These are phyloP conservation scores for Erysiphe pulchra DNA, from an alignment of 2,329 filamentous ascomycete species.

Conservation along the genomic window DNA sequence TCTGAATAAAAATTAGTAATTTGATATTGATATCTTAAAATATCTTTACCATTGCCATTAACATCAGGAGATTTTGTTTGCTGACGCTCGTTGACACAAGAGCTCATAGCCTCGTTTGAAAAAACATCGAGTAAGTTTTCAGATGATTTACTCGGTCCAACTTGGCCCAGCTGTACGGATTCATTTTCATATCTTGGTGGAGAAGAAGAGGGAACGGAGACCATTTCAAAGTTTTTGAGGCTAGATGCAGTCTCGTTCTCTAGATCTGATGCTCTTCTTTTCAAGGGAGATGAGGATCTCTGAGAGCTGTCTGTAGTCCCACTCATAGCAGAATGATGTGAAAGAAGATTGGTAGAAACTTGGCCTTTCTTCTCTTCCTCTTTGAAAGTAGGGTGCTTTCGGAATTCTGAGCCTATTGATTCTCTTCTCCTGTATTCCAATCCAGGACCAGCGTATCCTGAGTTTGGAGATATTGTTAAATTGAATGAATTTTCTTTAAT, in stretches of 20 bases:
- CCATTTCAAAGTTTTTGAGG: constrained; percentile 14
- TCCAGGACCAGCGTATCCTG: constrained; percentile 29
- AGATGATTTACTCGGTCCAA: neutral
- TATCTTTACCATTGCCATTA: neutral
- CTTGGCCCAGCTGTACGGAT: neutral
- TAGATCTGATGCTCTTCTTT: constrained; percentile 26
- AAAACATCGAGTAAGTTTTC: neutral
- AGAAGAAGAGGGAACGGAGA: constrained; percentile 5
- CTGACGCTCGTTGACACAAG: neutral
- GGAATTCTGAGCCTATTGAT: constrained; percentile 5
- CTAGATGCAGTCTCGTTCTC: constrained; percentile 9
- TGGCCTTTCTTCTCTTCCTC: constrained; percentile 15
- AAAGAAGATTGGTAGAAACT: constrained; percentile 23
- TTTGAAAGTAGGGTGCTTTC: constrained; percentile 14
- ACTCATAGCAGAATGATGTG: constrained; percentile 29
- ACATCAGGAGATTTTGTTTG: neutral
- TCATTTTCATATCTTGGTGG: constrained; percentile 2
- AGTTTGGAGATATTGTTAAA: constrained; percentile 24
- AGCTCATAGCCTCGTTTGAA: neutral
- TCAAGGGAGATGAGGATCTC: constrained; percentile 37
- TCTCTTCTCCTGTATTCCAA: constrained; percentile 25
- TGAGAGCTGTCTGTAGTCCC: constrained; percentile 30
- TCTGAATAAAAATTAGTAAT: constrained; percentile 3
- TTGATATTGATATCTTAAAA: neutral
- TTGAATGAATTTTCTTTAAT: constrained; percentile 23